These are phyloP conservation scores for Thuja plicata DNA, from an alignment of 83 land plant genomes.

Conservation along the genomic window DNA sequence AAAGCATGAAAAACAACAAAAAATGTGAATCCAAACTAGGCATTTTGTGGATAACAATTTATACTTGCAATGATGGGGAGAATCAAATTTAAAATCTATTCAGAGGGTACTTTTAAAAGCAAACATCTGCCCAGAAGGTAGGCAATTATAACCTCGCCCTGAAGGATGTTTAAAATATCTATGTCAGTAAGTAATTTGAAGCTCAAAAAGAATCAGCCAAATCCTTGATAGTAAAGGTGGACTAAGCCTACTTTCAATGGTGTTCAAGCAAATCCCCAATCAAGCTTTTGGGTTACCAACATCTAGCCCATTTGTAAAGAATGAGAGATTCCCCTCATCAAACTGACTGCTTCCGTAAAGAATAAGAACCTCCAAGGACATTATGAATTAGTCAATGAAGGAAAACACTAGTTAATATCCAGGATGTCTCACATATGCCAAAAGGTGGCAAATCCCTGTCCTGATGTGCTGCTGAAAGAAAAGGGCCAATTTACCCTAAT, in stretches of 20 bases:
- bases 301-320: not conserved
- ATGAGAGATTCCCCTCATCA: not conserved
- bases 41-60: not conserved
- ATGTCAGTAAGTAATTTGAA: not conserved
- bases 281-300: not conserved
- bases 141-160: not conserved
- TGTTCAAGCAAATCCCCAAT: not conserved
- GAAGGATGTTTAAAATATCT: not conserved
- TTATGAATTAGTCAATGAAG: too few species aligned
- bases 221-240: not conserved
- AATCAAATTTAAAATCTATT: too few species aligned
- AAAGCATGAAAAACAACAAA: not conserved
- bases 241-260: not conserved
- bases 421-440: too few species aligned
- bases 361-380: not conserved
- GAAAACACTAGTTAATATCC: too few species aligned
- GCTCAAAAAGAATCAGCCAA: not conserved
- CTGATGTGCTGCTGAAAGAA: too few species aligned
- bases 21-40: not conserved
- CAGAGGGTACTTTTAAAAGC: too few species aligned
- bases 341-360: not conserved
- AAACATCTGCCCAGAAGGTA: too few species aligned
- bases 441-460: too few species aligned
- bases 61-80: too few species aligned
- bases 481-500: too few species aligned